Base-by-base conservation (phyloP, 192 early-diverging fungal species). In the Coemansia sp. region DNA sequence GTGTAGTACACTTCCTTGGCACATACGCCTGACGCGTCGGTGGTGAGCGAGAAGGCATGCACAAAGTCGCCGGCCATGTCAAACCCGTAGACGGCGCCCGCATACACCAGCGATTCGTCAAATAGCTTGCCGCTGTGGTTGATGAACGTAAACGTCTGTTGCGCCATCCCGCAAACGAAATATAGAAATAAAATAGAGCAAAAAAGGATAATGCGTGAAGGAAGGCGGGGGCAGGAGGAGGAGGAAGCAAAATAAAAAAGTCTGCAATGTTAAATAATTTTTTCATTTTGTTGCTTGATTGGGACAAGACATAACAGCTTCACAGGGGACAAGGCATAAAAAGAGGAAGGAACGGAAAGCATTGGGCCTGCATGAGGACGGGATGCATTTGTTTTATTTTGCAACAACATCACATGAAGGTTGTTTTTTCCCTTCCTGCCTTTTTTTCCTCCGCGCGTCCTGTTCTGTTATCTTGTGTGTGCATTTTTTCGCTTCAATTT, bases 101-200 rank as follows among this genome's bases (percentile, higher is more conserved):
- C 66, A 33, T 67, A 67, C 18, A 67, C 66, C 43, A 59, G 66
- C 4, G 57, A 49, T 35, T 67, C 56, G 39, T 41, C 66, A n/a
- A 59, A 67, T 5, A 67, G 66, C 23, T 60, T 44, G 56, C 66
- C 66, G 57, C 66, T 67, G 39, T 67, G 56, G 66, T 67, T 67
- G 38, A 67, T 67, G 20, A 60, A 60, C 39, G 66, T 67, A 59
- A 67, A 67, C 15, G 66, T 67, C 39, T 67, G 66, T 18, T 36
- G 57, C 15, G 66, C 43, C 66, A 67, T 67, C 33, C n/a, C 5
- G 8, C 24, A 26, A 49, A 49, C 14, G 20, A 26, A 53, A 53
- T 49, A 9, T 21, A 49, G 11, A 53, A 63, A 34, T n/a, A 26
- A 53, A 63, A 34, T n/a, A 1, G 30, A 45, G 45, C 0, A 0